A percentile compares a stretch with the other conserved stretches of the same genome.
Evolutionary conservation across 1,284 basidiomycete species (phyloP).

Genomic region (Boletus semigastroideus): DNA sequence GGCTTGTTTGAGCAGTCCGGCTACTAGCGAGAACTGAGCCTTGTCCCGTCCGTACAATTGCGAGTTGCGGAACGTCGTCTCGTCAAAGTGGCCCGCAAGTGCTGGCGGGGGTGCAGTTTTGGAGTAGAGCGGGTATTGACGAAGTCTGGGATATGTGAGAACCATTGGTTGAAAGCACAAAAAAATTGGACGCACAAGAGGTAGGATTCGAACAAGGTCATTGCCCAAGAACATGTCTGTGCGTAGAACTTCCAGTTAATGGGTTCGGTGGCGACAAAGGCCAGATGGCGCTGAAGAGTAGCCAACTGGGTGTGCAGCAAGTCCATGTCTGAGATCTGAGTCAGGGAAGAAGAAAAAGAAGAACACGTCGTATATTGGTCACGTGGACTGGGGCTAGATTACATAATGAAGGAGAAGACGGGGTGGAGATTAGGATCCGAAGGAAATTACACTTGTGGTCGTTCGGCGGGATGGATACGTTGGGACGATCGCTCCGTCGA

Average conservation of each 20-base stretch:
- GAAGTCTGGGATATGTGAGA: slow-evolving; percentile 46
- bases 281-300: slow-evolving; percentile 52
- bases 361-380: slow-evolving; percentile 17
- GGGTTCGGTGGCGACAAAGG: slow-evolving; percentile 55
- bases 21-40: slow-evolving; percentile 79
- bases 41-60: slow-evolving; percentile 93
- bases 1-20: slow-evolving; percentile 71
- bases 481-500: slow-evolving; percentile 43
- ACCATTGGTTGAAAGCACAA: neutral
- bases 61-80: slow-evolving; percentile 82
- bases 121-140: slow-evolving; percentile 84
- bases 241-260: slow-evolving; percentile 76
- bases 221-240: slow-evolving; percentile 72
- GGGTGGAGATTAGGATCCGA: too few relatives aligned
- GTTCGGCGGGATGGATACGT: slow-evolving; percentile 62
- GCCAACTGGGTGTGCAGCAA: slow-evolving; percentile 55
- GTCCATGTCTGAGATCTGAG: slow-evolving; percentile 43
- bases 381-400: slow-evolving; percentile 10
- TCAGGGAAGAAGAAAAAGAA: too few relatives aligned
- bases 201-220: slow-evolving; percentile 83
- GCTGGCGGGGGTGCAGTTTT: slow-evolving; percentile 76
- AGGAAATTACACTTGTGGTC: too few relatives aligned
- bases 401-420: too few relatives aligned
- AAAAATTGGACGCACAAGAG: slow-evolving; percentile 56
- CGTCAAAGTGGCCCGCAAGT: slow-evolving; percentile 71